A percentile compares a stretch with the other conserved stretches of the same genome.
Evolutionary conservation across 2,329 filamentous ascomycete genomes (phyloP).

Genomic region (Fusarium nodosum): DNA sequence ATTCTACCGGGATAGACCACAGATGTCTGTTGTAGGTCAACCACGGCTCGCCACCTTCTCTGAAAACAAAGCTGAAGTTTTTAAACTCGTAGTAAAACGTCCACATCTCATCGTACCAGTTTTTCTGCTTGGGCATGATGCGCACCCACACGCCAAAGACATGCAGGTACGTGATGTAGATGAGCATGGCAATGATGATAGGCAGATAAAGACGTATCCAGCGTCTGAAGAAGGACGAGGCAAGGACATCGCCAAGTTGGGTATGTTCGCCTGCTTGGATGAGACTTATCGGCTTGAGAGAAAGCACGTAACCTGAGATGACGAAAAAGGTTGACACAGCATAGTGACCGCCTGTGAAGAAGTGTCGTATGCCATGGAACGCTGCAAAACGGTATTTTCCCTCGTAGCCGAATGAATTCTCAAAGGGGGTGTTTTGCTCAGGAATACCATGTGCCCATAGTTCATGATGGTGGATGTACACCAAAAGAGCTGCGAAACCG

Average conservation of each 20-base stretch:
- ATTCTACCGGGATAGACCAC: constrained; percentile 75
- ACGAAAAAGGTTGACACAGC: constrained; percentile 70
- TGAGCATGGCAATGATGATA: constrained; percentile 67
- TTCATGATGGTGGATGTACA: constrained; percentile 73
- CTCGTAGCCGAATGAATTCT: constrained; percentile 66
- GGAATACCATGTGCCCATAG: constrained; percentile 66
- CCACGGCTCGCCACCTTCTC: constrained; percentile 68
- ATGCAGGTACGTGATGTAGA: constrained; percentile 66
- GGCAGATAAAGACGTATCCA: constrained; percentile 65
- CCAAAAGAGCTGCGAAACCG: constrained; percentile 75
- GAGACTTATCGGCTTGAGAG: constrained; percentile 63
- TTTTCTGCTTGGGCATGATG: constrained; percentile 56
- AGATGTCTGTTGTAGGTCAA: constrained; percentile 66
- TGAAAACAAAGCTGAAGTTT: constrained; percentile 77
- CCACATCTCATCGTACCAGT: constrained; percentile 64
- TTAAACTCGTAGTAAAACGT: constrained; percentile 69
- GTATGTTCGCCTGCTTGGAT: constrained; percentile 60
- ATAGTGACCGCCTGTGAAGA: constrained; percentile 73
- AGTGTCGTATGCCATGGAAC: constrained; percentile 69
- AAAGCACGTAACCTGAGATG: constrained; percentile 70
- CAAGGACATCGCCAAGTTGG: constrained; percentile 60
- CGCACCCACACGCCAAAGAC: constrained; percentile 62
- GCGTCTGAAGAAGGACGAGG: constrained; percentile 63
- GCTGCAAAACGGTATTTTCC: constrained; percentile 63
- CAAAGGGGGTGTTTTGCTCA: constrained; percentile 58